Conservation (phyloP, 345 rosid genomes). For the Odontarrhena argentea region DNA sequence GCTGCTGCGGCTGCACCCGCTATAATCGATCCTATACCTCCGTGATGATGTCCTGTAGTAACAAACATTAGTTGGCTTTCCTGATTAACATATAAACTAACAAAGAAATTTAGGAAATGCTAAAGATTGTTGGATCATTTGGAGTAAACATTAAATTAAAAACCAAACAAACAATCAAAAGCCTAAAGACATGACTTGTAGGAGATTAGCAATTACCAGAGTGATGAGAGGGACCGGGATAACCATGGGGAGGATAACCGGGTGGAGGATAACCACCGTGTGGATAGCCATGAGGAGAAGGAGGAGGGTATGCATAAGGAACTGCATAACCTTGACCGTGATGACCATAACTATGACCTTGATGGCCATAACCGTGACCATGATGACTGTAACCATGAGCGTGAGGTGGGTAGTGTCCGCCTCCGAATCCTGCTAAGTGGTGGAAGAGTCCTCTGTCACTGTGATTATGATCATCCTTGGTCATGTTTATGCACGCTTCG, state of each 20-base stretch:
- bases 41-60: constrained; percentile 40
- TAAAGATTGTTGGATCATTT: constrained; percentile 8
- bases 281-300: constrained; percentile 61
- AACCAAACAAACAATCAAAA: neutral
- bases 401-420: constrained; percentile 49
- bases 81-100: constrained; percentile 21
- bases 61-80: neutral
- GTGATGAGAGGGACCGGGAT: constrained; percentile 43
- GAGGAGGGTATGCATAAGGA: constrained; percentile 47
- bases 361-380: constrained; percentile 5
- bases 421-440: constrained; percentile 62
- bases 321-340: constrained; percentile 34
- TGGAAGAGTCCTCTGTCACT: constrained; percentile 75
- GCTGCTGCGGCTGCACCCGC: constrained; percentile 80
- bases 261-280: constrained; percentile 55
- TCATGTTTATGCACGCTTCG: constrained; percentile 50
- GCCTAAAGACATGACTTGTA: neutral
- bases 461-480: constrained; percentile 47
- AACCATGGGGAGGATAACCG: constrained; percentile 36
- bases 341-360: constrained; percentile 26
- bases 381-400: constrained; percentile 40
- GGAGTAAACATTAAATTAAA: constrained; percentile 7
- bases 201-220: constrained; percentile 27
- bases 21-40: constrained; percentile 61
- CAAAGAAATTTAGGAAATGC: neutral